Base-by-base conservation (phyloP, 2,329 filamentous ascomycete genomes). In the Bisporella sp. region DNA sequence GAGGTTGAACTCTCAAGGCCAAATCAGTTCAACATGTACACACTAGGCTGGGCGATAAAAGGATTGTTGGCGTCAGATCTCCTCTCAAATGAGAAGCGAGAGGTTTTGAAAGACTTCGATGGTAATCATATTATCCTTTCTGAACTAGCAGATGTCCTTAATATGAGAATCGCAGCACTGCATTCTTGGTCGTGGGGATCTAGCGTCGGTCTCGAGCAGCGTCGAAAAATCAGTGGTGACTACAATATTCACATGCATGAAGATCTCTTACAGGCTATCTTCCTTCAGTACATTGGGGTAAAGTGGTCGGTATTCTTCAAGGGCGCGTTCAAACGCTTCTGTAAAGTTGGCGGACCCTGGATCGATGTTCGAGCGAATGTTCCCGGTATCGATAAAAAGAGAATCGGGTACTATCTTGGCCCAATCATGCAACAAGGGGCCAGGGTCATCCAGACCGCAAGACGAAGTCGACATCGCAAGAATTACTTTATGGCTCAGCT, bases 161-260 rank as follows among this genome's bases (percentile, higher is more conserved):
- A 79, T 52, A 76, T 81, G 71, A 70, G 77, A 29, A 69, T 80
- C 45, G 66, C 71, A 1, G 68, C 72, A 4, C 61, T 82, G 2
- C 69, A 74, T 21, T 71, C 64, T 29, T 82, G 78, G 78, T 60
- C 65, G 8, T 82, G 78, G 77, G 68, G 5, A 63, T 64, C 4
- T 66, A 66, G 2, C 66, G 45, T 7, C 45, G 81, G 3, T 64
- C 71, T 80, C 5, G 69, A 77, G 45, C 73, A 76, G 68, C 70
- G 77, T 37, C 70, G 74, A 28, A 74, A 79, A 48, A 61, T 81
- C n/a, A 81, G 78, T 54, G 76, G 77, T 2, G 75, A 77, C 50
- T 82, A 81, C 59, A 71, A 78, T 4, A 73, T 81, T 12, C 79
- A 74, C 59, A 79, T 81, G 69, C 76, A 81, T 43, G 77, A 79